These are phyloP conservation scores for Dalbergia oliveri DNA, from an alignment of 306 rosid genomes.

Conservation along the genomic window DNA sequence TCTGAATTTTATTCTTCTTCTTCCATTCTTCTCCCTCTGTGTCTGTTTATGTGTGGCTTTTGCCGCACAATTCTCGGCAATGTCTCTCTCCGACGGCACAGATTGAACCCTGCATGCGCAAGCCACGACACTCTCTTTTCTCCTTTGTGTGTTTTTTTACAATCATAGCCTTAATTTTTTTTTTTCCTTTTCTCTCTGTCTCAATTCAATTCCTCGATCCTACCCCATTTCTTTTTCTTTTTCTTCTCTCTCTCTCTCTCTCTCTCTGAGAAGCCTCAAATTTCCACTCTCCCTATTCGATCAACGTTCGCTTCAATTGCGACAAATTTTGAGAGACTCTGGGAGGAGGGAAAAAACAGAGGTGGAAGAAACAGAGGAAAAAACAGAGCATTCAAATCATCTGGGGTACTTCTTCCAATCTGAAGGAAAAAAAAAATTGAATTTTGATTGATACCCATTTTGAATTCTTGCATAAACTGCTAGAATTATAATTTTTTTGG, in stretches of 20 bases:
- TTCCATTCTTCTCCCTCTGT: not conserved
- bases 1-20: not conserved
- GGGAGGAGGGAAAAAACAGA: constrained; percentile 17
- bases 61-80: constrained; percentile 59
- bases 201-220: constrained; percentile 27
- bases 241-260: not conserved
- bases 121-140: constrained; percentile 40
- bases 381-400: constrained; percentile 19
- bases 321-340: constrained; percentile 41
- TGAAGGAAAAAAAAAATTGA: constrained; percentile 4
- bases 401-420: not conserved
- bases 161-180: not conserved
- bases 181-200: not conserved
- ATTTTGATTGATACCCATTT: constrained; percentile 27
- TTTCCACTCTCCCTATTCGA: not conserved
- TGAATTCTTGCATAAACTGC: not conserved
- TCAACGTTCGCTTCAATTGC: constrained; percentile 6
- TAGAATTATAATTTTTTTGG: not conserved
- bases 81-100: constrained; percentile 60
- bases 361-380: constrained; percentile 39
- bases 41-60: not conserved
- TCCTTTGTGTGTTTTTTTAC: too few relatives aligned
- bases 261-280: not conserved
- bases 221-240: not conserved
- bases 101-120: constrained; percentile 49